Evolutionary conservation across 495 filamentous ascomycete genomes (phyloP).

Genomic region (Penicillium maclennaniae): DNA sequence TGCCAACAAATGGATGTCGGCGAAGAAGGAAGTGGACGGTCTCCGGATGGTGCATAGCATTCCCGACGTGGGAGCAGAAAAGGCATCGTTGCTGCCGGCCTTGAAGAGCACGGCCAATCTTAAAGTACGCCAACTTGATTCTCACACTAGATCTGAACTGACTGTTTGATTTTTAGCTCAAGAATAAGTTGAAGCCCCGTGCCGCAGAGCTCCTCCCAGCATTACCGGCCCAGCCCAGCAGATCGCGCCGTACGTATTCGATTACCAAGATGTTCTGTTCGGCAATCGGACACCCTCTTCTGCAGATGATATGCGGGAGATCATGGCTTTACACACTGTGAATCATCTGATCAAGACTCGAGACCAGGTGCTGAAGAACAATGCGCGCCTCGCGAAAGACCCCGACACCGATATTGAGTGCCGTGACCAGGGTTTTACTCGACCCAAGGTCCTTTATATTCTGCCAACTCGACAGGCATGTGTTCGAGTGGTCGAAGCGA

Average conservation of each 20-base stretch:
- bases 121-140: slow-evolving; percentile 27
- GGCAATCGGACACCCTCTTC: slow-evolving; percentile 64
- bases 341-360: slow-evolving; percentile 95
- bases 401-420: slow-evolving; percentile 66
- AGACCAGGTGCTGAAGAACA: slow-evolving; percentile 89
- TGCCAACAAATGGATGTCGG: slow-evolving; percentile 54
- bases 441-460: slow-evolving; percentile 87
- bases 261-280: slow-evolving; percentile 79
- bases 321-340: slow-evolving; percentile 77
- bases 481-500: slow-evolving; percentile 67
- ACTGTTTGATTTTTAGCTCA: slow-evolving; percentile 30
- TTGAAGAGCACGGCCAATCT: slow-evolving; percentile 35
- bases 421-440: slow-evolving; percentile 92
- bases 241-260: slow-evolving; percentile 50
- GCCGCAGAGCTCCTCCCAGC: slow-evolving; percentile 30
- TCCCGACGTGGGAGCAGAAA: slow-evolving; percentile 27
- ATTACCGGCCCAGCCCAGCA: slow-evolving; percentile 32
- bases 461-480: slow-evolving; percentile 84
- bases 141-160: background rate
- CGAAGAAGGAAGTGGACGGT: slow-evolving; percentile 45
- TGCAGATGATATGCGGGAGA: slow-evolving; percentile 59
- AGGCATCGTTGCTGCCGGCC: slow-evolving; percentile 27
- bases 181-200: slow-evolving; percentile 40
- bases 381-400: slow-evolving; percentile 63
- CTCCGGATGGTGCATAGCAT: slow-evolving; percentile 41